These are phyloP conservation scores for Asparagopsis taxiformis DNA, from an alignment of 31 red algal species.

Conservation along the genomic window DNA sequence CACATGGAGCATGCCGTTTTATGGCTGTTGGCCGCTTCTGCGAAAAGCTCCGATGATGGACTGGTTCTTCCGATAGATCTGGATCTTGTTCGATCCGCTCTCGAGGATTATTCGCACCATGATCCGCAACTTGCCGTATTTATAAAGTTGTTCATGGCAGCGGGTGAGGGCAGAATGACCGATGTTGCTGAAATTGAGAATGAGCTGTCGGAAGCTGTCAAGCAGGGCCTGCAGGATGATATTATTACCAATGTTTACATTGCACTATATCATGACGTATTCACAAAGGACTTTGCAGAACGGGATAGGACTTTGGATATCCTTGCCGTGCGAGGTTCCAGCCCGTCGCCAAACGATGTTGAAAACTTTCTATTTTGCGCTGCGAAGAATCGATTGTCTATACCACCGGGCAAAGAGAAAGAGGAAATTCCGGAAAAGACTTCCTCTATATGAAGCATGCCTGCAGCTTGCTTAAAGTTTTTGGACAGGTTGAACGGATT, in stretches of 20 bases:
- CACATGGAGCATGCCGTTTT: constrained; percentile 45
- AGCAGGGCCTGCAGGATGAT: constrained; percentile 36
- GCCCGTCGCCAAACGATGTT: constrained; percentile 23
- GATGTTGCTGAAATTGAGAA: constrained; percentile 26
- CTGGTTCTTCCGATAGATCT: constrained; percentile 9
- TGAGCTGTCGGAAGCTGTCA: constrained; percentile 28
- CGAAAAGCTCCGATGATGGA: constrained; percentile 8
- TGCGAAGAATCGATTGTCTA: constrained; percentile 44
- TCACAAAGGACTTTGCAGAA: constrained; percentile 46
- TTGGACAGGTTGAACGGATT: too few species aligned
- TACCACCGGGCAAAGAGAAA: not conserved
- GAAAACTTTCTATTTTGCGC: constrained; percentile 64
- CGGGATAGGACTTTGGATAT: constrained; percentile 35
- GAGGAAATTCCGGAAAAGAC: not conserved
- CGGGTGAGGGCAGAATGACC: constrained; percentile 13
- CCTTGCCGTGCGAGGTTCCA: constrained; percentile 6
- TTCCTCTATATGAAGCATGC: too few species aligned
- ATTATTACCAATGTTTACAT: constrained; percentile 40
- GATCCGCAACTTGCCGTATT: constrained; percentile 26
- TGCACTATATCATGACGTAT: constrained; percentile 68
- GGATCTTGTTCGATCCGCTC: constrained; percentile 8
- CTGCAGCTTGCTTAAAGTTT: too few species aligned
- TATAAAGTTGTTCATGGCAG: constrained; percentile 27
- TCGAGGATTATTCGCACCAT: constrained; percentile 6
- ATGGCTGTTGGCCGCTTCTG: constrained; percentile 59